Evolutionary conservation across 148 eudicot genomes (phyloP), one percentile per base, ranked within the genome.

Genomic region (Rhododendron vialii): DNA sequence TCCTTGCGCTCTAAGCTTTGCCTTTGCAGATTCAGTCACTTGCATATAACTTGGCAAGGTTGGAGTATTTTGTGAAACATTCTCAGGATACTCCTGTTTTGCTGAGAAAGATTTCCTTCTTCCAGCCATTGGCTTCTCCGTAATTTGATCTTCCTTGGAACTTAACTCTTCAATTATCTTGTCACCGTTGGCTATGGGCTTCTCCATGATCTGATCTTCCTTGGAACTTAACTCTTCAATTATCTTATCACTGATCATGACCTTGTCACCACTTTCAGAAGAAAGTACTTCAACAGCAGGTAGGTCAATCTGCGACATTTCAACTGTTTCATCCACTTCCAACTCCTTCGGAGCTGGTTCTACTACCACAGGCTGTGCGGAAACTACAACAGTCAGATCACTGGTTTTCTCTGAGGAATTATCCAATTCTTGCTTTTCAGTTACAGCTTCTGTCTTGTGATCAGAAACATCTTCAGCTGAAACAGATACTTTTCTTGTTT

Each of bases 21-120:
- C 94, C 91, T 93, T 93, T 59, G 95, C 95, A 84, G 95, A 93
- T 91, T 87, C 87, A 48, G 95, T 93, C 24, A 94, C 95, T 20
- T 90, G 91, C 95, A 93, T 93, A 83, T 93, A 93, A 86, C 95
- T 93, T 76, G 95, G 95, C 91, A 91, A 33, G 17, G 88, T 90
- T 61, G 90, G 91, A 17, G 90, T 81, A 14, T 93, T 93, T 87
- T 92, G 93, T 36, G 91, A 87, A 20, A 89, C 83, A 83, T 89
- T 92, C 86, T 92, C 95, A 18, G 91, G 48, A 89, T 86, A 88
- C 80, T 93, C 95, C 71, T 90, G 94, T 87, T 91, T 93, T 78
- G 85, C 89, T 38, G 95, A 90, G 30, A 91, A 88, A 61, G 94
- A 91, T 71, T 80, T 92, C 89, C 92, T 90, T 87, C 92, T 88